These are phyloP conservation scores for Coemansia sp. DNA, from an alignment of 192 early-diverging fungal species.

Conservation along the genomic window DNA sequence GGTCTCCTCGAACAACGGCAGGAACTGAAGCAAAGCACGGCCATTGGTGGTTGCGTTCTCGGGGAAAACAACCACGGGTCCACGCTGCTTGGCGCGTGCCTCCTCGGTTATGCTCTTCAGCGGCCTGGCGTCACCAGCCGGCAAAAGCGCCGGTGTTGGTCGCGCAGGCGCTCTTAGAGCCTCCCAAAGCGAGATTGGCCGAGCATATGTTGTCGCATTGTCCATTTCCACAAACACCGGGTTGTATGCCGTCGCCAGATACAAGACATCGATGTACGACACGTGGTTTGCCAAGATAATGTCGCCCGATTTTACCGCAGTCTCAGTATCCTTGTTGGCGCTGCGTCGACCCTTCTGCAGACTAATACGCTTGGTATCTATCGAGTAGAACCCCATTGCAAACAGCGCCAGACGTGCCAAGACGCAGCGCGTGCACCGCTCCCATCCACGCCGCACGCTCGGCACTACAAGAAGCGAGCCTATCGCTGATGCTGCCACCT, in stretches of 20 bases:
- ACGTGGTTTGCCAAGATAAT: slow-evolving; percentile 78
- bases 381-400: slow-evolving; percentile 73
- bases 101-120: slow-evolving; percentile 33
- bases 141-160: slow-evolving; percentile 38
- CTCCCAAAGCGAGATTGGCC: slow-evolving; percentile 27
- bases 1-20: slow-evolving; percentile 67
- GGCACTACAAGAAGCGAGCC: slow-evolving; percentile 28
- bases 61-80: slow-evolving; percentile 48
- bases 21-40: slow-evolving; percentile 76
- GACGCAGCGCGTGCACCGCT: slow-evolving; percentile 24
- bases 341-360: slow-evolving; percentile 64
- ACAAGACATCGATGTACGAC: slow-evolving; percentile 83
- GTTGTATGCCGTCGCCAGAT: slow-evolving; percentile 64
- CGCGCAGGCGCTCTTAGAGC: slow-evolving; percentile 33
- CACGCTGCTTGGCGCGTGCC: slow-evolving; percentile 17
- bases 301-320: slow-evolving; percentile 61
- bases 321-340: background rate
- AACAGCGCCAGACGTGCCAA: slow-evolving; percentile 62
- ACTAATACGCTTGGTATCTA: slow-evolving; percentile 63
- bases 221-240: slow-evolving; percentile 56
- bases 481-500: slow-evolving; percentile 37
- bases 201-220: slow-evolving; percentile 31
- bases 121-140: slow-evolving; percentile 28
- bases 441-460: slow-evolving; percentile 18
- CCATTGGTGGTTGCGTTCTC: slow-evolving; percentile 81